Evolutionary conservation across 1,284 basidiomycete species (phyloP).

Genomic region (Flammula alnicola): DNA sequence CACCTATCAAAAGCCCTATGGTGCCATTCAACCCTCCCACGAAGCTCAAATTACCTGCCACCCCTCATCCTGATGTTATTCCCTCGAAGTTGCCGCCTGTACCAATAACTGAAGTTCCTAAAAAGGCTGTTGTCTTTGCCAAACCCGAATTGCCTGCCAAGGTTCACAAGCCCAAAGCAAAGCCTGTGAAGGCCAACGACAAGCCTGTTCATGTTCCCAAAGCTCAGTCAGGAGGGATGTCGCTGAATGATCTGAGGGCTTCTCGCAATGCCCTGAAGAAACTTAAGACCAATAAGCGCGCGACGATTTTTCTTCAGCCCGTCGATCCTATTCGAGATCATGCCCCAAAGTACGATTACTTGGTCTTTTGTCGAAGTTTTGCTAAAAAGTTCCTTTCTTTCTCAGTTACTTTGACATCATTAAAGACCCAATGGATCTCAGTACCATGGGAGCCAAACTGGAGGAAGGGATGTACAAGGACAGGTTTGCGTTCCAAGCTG

Average conservation of each 20-base stretch:
- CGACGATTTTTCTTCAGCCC: constrained; percentile 80
- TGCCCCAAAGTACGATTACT: constrained; percentile 73
- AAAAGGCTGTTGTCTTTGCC: constrained; percentile 36
- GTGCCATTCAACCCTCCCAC: constrained; percentile 48
- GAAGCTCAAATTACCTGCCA: constrained; percentile 55
- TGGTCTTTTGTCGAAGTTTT: not conserved
- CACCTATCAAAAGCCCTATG: constrained; percentile 48
- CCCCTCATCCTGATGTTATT: constrained; percentile 30
- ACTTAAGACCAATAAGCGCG: constrained; percentile 73
- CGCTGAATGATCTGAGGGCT: constrained; percentile 77
- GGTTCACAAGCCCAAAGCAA: constrained; percentile 33
- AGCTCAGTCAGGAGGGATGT: constrained; percentile 84
- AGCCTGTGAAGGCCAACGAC: constrained; percentile 18
- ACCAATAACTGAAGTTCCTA: constrained; percentile 31
- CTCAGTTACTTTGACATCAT: constrained; percentile 88
- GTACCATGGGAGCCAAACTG: constrained; percentile 88
- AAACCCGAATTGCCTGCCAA: constrained; percentile 43
- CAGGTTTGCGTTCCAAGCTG: constrained; percentile 83
- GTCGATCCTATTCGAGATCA: constrained; percentile 90
- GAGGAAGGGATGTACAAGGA: constrained; percentile 88
- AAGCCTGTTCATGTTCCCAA: constrained; percentile 61
- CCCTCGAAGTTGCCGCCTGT: constrained; percentile 32
- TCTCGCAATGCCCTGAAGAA: constrained; percentile 86
- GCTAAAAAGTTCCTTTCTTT: constrained; percentile 5
- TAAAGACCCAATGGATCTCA: constrained; percentile 94